Evolutionary conservation across 169 alveolate genomes (phyloP).

Genomic region (Cryptosporidium ryanae): DNA sequence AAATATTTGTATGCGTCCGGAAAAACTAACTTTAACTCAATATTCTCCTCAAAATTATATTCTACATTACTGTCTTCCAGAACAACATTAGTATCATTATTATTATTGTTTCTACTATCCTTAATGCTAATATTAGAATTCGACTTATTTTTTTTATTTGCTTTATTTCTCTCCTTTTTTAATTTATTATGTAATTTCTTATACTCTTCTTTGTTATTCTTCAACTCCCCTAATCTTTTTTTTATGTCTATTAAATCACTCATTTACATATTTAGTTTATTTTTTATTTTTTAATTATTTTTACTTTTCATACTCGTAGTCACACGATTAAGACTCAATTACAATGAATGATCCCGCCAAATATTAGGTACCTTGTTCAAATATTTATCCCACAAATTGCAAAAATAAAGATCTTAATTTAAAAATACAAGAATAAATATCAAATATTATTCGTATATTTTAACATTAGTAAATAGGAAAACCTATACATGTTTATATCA

Average conservation of each 20-base stretch:
- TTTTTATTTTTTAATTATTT: not conserved
- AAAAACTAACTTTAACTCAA: constrained; percentile 11
- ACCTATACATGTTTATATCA: too few species aligned
- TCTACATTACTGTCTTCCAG: not conserved
- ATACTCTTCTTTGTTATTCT: not conserved
- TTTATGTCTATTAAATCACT: not conserved
- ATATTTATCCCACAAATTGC: too few species aligned
- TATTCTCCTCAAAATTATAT: constrained; percentile 15
- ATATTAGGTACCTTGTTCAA: too few species aligned
- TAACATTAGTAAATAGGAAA: too few species aligned
- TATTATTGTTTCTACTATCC: not conserved
- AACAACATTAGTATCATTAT: not conserved
- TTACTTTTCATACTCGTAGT: not conserved
- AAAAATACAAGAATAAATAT: not conserved
- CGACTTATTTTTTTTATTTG: constrained; percentile 1
- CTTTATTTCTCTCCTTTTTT: not conserved
- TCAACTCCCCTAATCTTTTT: not conserved
- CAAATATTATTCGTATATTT: too few species aligned
- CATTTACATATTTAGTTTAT: not conserved
- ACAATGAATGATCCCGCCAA: too few species aligned
- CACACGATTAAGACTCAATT: too few species aligned
- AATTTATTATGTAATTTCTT: not conserved
- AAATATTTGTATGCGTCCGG: constrained; percentile 38
- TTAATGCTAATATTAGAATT: too few species aligned
- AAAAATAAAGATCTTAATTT: too few species aligned